Evolutionary conservation across 1,284 basidiomycete species (phyloP).

Genomic region (Boletus calvinii): DNA sequence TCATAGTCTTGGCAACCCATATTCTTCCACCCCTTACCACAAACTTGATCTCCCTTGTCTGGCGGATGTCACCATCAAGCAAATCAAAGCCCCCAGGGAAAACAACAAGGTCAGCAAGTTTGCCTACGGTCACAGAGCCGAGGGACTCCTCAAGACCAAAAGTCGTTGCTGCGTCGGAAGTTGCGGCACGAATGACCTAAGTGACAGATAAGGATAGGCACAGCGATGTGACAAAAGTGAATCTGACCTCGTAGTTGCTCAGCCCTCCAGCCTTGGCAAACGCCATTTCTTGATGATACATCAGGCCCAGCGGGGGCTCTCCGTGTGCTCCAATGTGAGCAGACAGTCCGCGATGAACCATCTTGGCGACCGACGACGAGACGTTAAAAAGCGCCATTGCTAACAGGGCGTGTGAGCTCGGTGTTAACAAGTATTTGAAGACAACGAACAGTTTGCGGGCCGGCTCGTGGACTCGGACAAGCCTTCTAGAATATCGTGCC

Average conservation of each 20-base stretch:
- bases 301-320: constrained; percentile 69
- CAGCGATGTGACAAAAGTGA: neutral
- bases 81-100: constrained; percentile 60
- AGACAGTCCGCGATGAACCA: constrained; percentile 58
- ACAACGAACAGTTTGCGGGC: constrained; percentile 53
- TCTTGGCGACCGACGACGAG: constrained; percentile 61
- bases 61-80: constrained; percentile 49
- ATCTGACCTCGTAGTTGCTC: constrained; percentile 47
- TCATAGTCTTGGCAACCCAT: constrained; percentile 65
- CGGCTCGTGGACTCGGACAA: constrained; percentile 60
- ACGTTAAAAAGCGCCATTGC: constrained; percentile 68
- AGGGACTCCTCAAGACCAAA: constrained; percentile 60
- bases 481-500: constrained; percentile 62
- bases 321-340: constrained; percentile 73
- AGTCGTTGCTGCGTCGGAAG: constrained; percentile 58
- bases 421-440: neutral
- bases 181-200: constrained; percentile 66
- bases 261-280: constrained; percentile 60
- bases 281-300: constrained; percentile 71
- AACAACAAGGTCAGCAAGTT: constrained; percentile 67
- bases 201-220: neutral
- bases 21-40: constrained; percentile 64
- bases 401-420: constrained; percentile 29
- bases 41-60: constrained; percentile 48
- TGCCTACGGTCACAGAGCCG: constrained; percentile 60